A percentile compares a stretch with the other conserved stretches of the same genome.
phyloP scores from a whole-genome alignment of 371 early-diverging fungal species.

The Syncephalastrum contaminatum region DNA sequence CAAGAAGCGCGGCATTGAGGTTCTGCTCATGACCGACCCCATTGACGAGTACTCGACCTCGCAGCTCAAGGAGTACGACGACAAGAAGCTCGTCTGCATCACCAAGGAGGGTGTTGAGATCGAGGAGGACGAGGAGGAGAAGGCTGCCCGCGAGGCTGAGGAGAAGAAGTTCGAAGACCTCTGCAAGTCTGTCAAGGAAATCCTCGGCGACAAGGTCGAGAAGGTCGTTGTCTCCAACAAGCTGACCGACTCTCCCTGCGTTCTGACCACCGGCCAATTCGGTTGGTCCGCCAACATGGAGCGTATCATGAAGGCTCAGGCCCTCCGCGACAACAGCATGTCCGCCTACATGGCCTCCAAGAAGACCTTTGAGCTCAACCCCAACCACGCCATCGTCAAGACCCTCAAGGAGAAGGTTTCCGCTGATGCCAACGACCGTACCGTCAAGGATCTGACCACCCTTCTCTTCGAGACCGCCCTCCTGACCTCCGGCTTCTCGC shows the following conservation, averaged over 20 bases:
- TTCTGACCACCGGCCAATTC: slow-evolving; percentile 96
- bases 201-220: slow-evolving; percentile 97
- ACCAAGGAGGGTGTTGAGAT: slow-evolving; percentile 99
- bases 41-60: slow-evolving; percentile 96
- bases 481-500: slow-evolving; percentile 94
- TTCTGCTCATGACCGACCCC: slow-evolving; percentile 95
- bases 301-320: slow-evolving; percentile 99
- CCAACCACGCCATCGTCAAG: slow-evolving; percentile 91
- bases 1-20: slow-evolving; percentile 96
- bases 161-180: slow-evolving; percentile 82
- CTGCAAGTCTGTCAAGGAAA: slow-evolving; percentile 82
- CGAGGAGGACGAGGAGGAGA: slow-evolving; percentile 96
- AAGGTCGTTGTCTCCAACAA: slow-evolving; percentile 95
- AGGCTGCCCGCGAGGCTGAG: slow-evolving; percentile 87
- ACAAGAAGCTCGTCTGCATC: slow-evolving; percentile 96
- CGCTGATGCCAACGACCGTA: slow-evolving; percentile 93
- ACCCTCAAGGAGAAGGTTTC: slow-evolving; percentile 85
- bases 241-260: slow-evolving; percentile 94
- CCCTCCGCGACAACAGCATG: slow-evolving; percentile 95
- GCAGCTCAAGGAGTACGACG: slow-evolving; percentile 98
- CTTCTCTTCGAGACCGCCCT: slow-evolving; percentile 94
- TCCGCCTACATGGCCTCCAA: slow-evolving; percentile 96
- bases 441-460: slow-evolving; percentile 92
- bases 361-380: slow-evolving; percentile 98
- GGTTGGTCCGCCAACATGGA: slow-evolving; percentile 99